Percentiles rank a stretch among this genome's conserved stretches.
phyloP scores from a whole-genome alignment of 495 filamentous ascomycete species.

The Copromyces sp. region DNA sequence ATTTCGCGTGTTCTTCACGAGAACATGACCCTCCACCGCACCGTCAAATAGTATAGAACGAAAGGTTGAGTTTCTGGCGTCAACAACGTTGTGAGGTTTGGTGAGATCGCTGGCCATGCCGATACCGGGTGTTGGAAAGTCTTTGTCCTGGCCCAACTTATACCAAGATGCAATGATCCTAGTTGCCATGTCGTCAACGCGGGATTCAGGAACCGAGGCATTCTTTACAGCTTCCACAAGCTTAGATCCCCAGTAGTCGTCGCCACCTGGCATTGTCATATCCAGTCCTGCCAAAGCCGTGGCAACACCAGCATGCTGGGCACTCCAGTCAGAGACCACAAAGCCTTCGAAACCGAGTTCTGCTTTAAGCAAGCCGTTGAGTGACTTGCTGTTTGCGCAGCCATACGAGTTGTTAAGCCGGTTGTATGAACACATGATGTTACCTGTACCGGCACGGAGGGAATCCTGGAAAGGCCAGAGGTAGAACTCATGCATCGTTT shows the following conservation, averaged over 20 bases:
- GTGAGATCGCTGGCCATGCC: constrained; percentile 44
- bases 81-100: constrained; percentile 40
- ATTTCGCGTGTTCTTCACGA: constrained; percentile 50
- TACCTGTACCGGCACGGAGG: constrained; percentile 48
- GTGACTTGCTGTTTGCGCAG: constrained; percentile 51
- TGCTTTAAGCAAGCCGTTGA: constrained; percentile 54
- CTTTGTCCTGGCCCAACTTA: constrained; percentile 42
- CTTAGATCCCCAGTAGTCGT: constrained; percentile 27
- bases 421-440: constrained; percentile 63
- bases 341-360: constrained; percentile 54
- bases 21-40: constrained; percentile 47
- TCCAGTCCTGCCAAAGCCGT: constrained; percentile 49
- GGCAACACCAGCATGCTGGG: constrained; percentile 44
- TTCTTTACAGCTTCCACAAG: constrained; percentile 36
- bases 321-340: constrained; percentile 56
- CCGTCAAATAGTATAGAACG: constrained; percentile 33
- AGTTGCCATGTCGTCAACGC: constrained; percentile 43
- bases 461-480: constrained; percentile 64
- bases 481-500: constrained; percentile 62
- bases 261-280: constrained; percentile 50
- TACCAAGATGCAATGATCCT: constrained; percentile 54
- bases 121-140: constrained; percentile 34
- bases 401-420: constrained; percentile 56
- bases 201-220: constrained; percentile 36
- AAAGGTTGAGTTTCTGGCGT: constrained; percentile 34